A percentile compares a stretch with the other conserved stretches of the same genome.
These are phyloP conservation scores for Fusarium graminum DNA, from an alignment of 2,329 filamentous ascomycete genomes.

Conservation along the genomic window DNA sequence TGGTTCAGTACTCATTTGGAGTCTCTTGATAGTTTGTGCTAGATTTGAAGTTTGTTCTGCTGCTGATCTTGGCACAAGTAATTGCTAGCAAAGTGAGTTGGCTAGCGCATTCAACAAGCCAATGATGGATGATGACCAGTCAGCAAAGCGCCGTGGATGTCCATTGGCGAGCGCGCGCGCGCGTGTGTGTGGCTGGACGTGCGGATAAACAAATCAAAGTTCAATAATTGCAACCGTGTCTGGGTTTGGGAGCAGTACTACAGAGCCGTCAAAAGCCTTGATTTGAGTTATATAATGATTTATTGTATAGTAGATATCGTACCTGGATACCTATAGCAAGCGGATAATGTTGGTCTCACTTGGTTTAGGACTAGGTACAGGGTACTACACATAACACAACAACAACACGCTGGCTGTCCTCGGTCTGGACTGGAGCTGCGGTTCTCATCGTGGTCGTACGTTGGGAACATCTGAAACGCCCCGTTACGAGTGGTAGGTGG, in stretches of 20 bases:
- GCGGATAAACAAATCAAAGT: conserved; percentile 42
- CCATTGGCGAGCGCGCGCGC: conserved; percentile 15
- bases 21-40: conserved; percentile 23
- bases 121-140: conserved; percentile 11
- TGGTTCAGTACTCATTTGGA: conserved; percentile 20
- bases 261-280: conserved; percentile 26
- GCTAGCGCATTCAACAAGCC: conserved; percentile 32
- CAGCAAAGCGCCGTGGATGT: conserved; percentile 14
- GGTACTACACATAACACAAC: not conserved
- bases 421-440: conserved; percentile 30
- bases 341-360: conserved; percentile 18
- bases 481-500: conserved; percentile 29
- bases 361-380: conserved; percentile 1
- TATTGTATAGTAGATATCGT: conserved; percentile 4
- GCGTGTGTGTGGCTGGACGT: conserved; percentile 24
- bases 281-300: conserved; percentile 24
- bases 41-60: conserved; percentile 21
- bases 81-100: conserved; percentile 8
- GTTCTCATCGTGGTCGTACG: conserved; percentile 29
- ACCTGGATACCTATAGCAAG: conserved; percentile 17
- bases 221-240: conserved; percentile 22
- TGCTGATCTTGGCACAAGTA: conserved; percentile 18
- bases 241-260: conserved; percentile 26
- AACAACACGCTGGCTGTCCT: not conserved
- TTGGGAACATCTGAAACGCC: conserved; percentile 37